Evolutionary conservation across 495 filamentous ascomycete species (phyloP).

Genomic region (Penicillium diatomitis): DNA sequence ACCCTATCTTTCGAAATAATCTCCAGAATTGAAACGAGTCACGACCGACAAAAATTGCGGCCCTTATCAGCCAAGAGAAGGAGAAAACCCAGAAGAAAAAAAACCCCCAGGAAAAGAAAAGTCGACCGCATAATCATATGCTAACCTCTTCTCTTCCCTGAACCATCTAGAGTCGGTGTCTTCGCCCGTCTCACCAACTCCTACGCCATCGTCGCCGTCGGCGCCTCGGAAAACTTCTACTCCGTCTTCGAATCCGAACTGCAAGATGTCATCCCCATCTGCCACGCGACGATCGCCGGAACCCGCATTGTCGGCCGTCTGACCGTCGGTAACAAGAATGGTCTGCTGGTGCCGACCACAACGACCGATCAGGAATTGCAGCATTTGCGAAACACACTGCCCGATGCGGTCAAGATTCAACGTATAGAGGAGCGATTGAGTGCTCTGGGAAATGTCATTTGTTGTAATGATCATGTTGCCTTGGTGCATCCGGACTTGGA

Average conservation of each 20-base stretch:
- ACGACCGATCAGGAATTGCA: constrained; percentile 98
- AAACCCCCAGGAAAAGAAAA: neutral
- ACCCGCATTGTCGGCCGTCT: constrained; percentile 91
- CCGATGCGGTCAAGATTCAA: constrained; percentile 82
- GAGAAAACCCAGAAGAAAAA: neutral
- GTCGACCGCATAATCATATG: no score
- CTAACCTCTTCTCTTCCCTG: neutral
- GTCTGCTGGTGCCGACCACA: constrained; percentile 87
- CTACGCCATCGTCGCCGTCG: constrained; percentile 85
- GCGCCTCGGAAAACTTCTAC: constrained; percentile 98
- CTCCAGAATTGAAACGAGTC: no score
- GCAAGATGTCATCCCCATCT: constrained; percentile 95
- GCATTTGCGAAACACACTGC: constrained; percentile 88
- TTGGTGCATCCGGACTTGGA: constrained; percentile 95
- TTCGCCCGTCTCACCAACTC: constrained; percentile 95
- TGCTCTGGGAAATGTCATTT: constrained; percentile 94
- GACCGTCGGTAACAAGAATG: constrained; percentile 93
- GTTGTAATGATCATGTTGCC: constrained; percentile 91
- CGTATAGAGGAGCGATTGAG: constrained; percentile 96
- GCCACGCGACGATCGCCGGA: constrained; percentile 93
- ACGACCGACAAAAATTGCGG: no score
- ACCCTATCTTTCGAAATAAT: no score
- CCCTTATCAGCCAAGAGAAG: no score
- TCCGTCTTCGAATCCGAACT: constrained; percentile 94
- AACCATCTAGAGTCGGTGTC: constrained; percentile 69